phyloP scores from a whole-genome alignment of 495 filamentous ascomycete species.

The Penicillium coffeae region DNA sequence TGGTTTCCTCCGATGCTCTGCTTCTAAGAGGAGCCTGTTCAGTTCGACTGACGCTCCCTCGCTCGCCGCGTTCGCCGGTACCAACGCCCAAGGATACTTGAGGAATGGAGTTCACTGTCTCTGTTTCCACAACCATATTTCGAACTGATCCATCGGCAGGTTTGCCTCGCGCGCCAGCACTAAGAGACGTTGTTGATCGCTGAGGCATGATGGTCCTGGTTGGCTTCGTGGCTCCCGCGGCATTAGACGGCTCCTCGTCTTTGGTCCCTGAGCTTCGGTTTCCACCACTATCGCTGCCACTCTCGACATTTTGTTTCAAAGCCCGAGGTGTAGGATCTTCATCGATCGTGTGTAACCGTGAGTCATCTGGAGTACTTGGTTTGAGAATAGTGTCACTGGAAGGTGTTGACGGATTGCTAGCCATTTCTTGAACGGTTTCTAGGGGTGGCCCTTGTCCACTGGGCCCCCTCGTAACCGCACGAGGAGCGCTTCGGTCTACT shows the following conservation, averaged over 20 bases:
- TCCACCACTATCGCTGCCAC: conserved; percentile 50
- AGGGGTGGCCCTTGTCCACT: conserved; percentile 66
- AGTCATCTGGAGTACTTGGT: conserved; percentile 26
- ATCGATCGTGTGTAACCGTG: conserved; percentile 34
- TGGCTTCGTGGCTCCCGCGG: conserved; percentile 19
- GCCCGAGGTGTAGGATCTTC: conserved; percentile 39
- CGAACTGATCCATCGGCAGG: conserved; percentile 69
- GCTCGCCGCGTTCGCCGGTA: conserved; percentile 61
- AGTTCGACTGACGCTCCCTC: conserved; percentile 47
- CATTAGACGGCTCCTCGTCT: conserved; percentile 31
- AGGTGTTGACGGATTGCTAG: conserved; percentile 75
- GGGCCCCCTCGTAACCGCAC: conserved; percentile 52
- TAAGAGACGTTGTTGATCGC: conserved; percentile 47
- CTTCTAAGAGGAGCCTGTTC: conserved; percentile 73
- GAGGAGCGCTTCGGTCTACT: conserved; percentile 32
- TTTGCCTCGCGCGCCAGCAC: conserved; percentile 49
- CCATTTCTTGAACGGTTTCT: conserved; percentile 87
- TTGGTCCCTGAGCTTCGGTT: conserved; percentile 41
- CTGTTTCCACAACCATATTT: conserved; percentile 98
- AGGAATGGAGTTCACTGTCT: conserved; percentile 88
- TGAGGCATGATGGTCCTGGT: conserved; percentile 40
- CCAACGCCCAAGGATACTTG: conserved; percentile 77
- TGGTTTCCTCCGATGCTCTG: conserved; percentile 89
- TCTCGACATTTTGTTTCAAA: conserved; percentile 34
- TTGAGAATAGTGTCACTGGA: conserved; percentile 45